Evolutionary conservation across 1,284 basidiomycete genomes (phyloP), one percentile per base, ranked within the genome.

Genomic region (Sphagnurus paluster): DNA sequence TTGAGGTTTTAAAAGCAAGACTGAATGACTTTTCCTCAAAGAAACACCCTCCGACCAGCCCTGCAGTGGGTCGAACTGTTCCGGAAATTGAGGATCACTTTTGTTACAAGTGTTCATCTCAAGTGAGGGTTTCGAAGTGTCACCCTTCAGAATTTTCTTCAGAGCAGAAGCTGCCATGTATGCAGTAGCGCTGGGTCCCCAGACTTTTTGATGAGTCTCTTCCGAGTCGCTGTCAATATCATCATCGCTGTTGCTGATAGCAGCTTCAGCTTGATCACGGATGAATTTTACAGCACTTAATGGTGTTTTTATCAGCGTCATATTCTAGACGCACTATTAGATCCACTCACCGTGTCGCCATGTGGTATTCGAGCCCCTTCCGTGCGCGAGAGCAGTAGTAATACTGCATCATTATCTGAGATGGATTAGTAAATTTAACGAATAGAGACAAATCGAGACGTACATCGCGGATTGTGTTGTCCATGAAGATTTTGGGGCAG

Each of bases 1-100:
- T 65, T 98, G 96, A 13, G 96, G 95, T 60, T 95, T 95, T 48
- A 97, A 71, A 13, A 98, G 76, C 19, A 96, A 73, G 56, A 90
- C 87, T 56, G 90, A 87, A 61, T 92, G 84, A 47, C 84, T 84
- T 53, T 89, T 85, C 44, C 66, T 68, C 32, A 84, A 71, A 24
- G 81, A 76, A 35, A 88, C 81, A 0, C 82, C 84, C 30, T 85
- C 79, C 16, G 76, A 76, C 84, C 84, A 89, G 11, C 87, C 87
- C 40, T 76, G 70, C 44, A 87, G 64, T n/a, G 86, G 86, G 44
- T 86, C 76, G 14, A 78, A 59, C 42, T 62, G 54, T 42, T 63
- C 57, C 20, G 65, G 56, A 26, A 60, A 55, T 28, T 59, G 58
- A 21, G 20, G 20, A 6, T 16, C 16, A 36, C 17, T 23, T 9